Base-by-base conservation (phyloP, 1,139 yeast genomes). In the Candida freyschussii region DNA sequence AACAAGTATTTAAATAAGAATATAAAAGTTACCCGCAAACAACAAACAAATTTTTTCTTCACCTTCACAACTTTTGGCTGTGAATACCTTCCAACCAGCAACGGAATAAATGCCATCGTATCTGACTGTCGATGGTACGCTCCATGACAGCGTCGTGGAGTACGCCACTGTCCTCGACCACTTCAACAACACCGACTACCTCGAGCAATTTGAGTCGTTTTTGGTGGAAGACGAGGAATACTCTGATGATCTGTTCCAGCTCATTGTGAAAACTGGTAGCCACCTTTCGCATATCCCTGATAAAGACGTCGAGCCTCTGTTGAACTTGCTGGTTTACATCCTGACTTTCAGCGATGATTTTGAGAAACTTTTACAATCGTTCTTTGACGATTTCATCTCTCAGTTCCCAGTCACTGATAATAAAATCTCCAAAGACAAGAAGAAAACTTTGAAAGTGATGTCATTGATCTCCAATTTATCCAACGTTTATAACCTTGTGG, bases 291-390 rank as follows among this genome's bases (percentile, higher is more conserved):
- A 32, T 17, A 32, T 45, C 24, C 41, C 45, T 19, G 50, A 47
- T 24, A 44, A 31, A 22, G 49, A 47, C 26, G 29, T 41, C 20
- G 51, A 47, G 29, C 17, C 40, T 13, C 33, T 45, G 13, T 39
- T 36, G 8, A 47, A 43, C 24, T 37, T 47, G 24, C 47, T 37
- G 7, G 33, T 42, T 15, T 40, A 35, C 29, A 42, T 47, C 24
- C 27, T 45, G 27, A 34, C 34, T n/a, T 31, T 32, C 21, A 26
- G 37, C 6, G 20, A 26, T 7, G 29, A 34, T 24, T 34, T 34
- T 17, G 38, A 38, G 24, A 6, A 15, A 5, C 15, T 21, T 13
- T 18, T 32, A 6, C 20, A 21, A 13, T n/a, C 17, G 13, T 33
- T 34, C 23, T 27, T 41, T 22, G 14, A 23, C 9, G 13, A 24